Conservation (phyloP, 441 rosid species). For the Capsella rubella region DNA sequence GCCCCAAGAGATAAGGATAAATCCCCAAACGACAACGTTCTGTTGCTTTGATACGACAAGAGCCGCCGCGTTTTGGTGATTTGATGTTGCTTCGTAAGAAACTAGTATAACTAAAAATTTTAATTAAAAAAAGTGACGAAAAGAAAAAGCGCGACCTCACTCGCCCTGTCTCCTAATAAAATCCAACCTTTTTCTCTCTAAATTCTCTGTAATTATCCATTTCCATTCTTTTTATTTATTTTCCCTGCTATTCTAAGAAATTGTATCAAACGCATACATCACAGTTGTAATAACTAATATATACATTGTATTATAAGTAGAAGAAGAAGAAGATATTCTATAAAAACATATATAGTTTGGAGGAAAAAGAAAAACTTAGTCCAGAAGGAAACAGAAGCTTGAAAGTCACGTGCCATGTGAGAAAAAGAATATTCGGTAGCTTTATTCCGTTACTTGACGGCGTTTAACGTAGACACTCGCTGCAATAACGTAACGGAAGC, state of each 20-base stretch:
- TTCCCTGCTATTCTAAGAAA: background rate
- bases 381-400: slow-evolving; percentile 41
- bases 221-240: background rate
- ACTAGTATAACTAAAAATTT: background rate
- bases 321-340: background rate
- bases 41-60: slow-evolving; percentile 38
- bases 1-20: slow-evolving; percentile 42
- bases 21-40: slow-evolving; percentile 38
- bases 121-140: background rate
- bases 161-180: slow-evolving; percentile 42
- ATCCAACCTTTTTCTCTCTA: background rate
- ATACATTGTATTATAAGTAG: background rate
- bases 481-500: slow-evolving; percentile 22
- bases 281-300: too few species aligned
- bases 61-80: slow-evolving; percentile 46
- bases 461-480: slow-evolving; percentile 1
- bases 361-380: slow-evolving; percentile 26
- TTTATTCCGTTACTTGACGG: slow-evolving; percentile 32
- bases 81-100: slow-evolving; percentile 41
- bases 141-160: slow-evolving; percentile 23
- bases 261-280: background rate
- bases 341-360: background rate
- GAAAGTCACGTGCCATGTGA: slow-evolving; percentile 46
- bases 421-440: slow-evolving; percentile 36
- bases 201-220: slow-evolving; percentile 11